Evolutionary conservation across 2,329 filamentous ascomycete species (phyloP), one percentile per base, ranked within the genome.

Genomic region (Aureobasidium musti): DNA sequence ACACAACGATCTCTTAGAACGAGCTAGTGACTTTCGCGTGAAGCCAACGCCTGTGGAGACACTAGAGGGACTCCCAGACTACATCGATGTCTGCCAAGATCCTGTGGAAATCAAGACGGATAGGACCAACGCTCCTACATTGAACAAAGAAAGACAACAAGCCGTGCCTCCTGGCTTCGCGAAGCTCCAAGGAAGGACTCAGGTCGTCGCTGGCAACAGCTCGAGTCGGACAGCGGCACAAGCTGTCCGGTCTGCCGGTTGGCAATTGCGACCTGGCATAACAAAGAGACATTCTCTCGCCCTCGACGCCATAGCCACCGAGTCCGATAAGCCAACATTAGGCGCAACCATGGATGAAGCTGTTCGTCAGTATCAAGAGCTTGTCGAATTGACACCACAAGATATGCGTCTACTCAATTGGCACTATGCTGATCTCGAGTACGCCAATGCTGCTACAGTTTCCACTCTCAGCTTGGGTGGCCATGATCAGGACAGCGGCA

Each of bases 391-490:
- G 63, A 91, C 88, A 17, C 86, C 93, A 1, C 91, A 92, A 74
- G 95, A 99, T 73, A 89, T 96, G 77, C 87, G 95, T 53, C 82
- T 99, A 19, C 84, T 98, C 73, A 99, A 97, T 74, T 99, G 95
- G 95, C 96, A 99, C 77, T 90, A 97, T 76, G 96, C 96, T 70
- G 99, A 99, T 74, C 84, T 99, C 17, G 95, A 99, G 77, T 99
- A 99, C 75, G 96, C 94, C 69, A 99, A 98, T 76, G 95, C 95
- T 1, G 91, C 89, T 1, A 96, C 92, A 70, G 87, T 97, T 65
- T 89, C 90, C 70, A 89, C 90, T 69, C 85, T 99, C 21, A 98
- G 94, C 76, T 85, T 99, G 17, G 87, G 89, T 8, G 89, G 93
- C 0, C 98, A 96, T 91, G 96, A 99, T 77, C 92, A 99, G 73